Percentiles rank a stretch among this genome's conserved stretches.
Evolutionary conservation across 2,329 filamentous ascomycete species (phyloP).

Genomic region (Sporothrix protearum): DNA sequence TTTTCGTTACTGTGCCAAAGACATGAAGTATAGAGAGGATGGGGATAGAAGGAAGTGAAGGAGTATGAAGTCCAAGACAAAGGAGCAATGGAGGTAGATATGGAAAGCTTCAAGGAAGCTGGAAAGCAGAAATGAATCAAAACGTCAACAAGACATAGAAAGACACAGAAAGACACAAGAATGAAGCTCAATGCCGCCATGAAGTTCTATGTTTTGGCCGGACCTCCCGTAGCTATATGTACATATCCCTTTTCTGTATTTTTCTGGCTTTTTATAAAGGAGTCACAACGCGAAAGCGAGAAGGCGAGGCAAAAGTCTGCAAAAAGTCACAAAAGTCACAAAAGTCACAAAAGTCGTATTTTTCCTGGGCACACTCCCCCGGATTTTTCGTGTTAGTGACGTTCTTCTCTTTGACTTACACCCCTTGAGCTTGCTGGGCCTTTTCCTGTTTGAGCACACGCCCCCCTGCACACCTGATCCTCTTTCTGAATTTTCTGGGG

Average conservation of each 20-base stretch:
- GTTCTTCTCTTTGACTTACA: not conserved
- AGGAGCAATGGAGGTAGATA: not conserved
- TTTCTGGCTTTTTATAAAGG: not conserved
- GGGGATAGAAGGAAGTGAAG: not conserved
- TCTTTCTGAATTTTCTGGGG: constrained; percentile 9
- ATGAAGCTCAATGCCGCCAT: not conserved
- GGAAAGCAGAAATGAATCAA: not conserved
- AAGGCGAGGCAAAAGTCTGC: not conserved
- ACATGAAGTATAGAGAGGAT: not conserved
- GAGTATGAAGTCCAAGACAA: not conserved
- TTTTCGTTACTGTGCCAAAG: constrained; percentile 3
- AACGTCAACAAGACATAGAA: not conserved
- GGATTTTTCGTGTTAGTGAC: constrained; percentile 15
- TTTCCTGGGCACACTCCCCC: not conserved
- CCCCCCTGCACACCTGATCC: constrained; percentile 8
- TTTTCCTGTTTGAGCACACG: not conserved
- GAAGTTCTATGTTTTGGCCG: not conserved
- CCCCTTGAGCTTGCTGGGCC: not conserved
- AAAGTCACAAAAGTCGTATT: not conserved
- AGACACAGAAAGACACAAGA: not conserved
- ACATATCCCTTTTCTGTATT: not conserved
- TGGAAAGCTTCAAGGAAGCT: not conserved
- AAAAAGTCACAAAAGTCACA: not conserved
- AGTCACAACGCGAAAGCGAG: not conserved
- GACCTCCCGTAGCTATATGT: constrained; percentile 1